These are phyloP conservation scores for Leccinum solheimii DNA, from an alignment of 1,284 basidiomycete genomes.

Conservation along the genomic window DNA sequence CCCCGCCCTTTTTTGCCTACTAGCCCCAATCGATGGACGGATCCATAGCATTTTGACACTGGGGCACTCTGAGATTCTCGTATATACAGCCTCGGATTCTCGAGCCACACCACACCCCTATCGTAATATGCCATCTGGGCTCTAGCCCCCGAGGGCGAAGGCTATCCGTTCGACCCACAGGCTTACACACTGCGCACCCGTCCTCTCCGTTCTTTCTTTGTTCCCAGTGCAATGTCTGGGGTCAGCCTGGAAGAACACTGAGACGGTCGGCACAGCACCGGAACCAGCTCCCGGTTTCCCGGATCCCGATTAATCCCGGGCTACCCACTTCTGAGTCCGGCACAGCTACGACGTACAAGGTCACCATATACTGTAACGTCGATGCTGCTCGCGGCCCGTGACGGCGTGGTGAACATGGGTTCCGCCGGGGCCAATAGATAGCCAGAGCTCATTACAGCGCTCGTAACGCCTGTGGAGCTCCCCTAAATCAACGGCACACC, in stretches of 20 bases:
- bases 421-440: neutral
- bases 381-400: neutral
- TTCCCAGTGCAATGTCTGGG: neutral
- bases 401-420: neutral
- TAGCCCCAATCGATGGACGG: neutral
- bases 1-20: too few relatives aligned
- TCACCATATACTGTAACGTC: neutral
- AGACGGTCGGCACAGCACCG: neutral
- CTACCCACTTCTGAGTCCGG: neutral
- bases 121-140: neutral
- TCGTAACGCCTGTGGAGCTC: neutral
- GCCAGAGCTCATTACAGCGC: neutral
- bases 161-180: neutral
- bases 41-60: neutral
- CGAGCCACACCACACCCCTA: slow-evolving; percentile 3
- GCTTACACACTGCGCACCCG: neutral
- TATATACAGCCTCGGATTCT: neutral
- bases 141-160: neutral
- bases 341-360: neutral
- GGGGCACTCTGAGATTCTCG: neutral
- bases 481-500: neutral
- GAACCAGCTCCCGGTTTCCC: neutral
- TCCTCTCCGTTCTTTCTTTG: neutral
- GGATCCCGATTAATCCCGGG: neutral
- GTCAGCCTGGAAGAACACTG: neutral